Percentiles rank a stretch among this genome's conserved stretches.
Evolutionary conservation across 202 grass and related monocot species (phyloP).

Genomic region (Sporobolus alterniflorus): DNA sequence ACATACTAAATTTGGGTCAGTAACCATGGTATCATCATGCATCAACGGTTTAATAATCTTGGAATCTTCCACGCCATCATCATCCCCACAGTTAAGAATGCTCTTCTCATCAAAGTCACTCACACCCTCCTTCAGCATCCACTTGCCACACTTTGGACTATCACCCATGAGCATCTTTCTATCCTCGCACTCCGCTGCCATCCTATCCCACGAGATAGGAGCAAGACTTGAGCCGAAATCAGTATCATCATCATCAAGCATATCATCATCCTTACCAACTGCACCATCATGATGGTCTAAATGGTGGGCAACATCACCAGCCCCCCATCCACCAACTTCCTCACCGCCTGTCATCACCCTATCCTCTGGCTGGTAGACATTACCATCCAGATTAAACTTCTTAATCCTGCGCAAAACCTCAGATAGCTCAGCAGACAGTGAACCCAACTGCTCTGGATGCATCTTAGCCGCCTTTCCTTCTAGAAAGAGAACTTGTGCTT

Average conservation of each 20-base stretch:
- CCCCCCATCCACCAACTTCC: slow-evolving; percentile 64
- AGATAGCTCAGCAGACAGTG: slow-evolving; percentile 67
- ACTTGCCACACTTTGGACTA: slow-evolving; percentile 86
- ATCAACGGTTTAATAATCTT: slow-evolving; percentile 92
- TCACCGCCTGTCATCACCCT: slow-evolving; percentile 64
- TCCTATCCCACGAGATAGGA: slow-evolving; percentile 85
- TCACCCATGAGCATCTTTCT: slow-evolving; percentile 82
- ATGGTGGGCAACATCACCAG: slow-evolving; percentile 51
- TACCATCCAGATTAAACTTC: slow-evolving; percentile 65
- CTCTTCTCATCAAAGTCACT: slow-evolving; percentile 88
- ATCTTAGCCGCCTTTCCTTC: slow-evolving; percentile 86
- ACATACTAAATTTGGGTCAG: slow-evolving; percentile 75
- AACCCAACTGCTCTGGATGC: slow-evolving; percentile 59
- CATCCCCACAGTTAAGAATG: slow-evolving; percentile 88
- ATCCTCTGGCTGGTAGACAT: slow-evolving; percentile 63
- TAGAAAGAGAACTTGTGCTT: slow-evolving; percentile 55
- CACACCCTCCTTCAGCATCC: slow-evolving; percentile 91
- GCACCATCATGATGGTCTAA: slow-evolving; percentile 62
- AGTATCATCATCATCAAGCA: slow-evolving; percentile 87
- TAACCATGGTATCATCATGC: slow-evolving; percentile 76
- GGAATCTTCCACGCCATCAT: slow-evolving; percentile 70
- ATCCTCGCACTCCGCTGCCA: slow-evolving; percentile 75
- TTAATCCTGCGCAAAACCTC: slow-evolving; percentile 83
- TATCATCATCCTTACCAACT: slow-evolving; percentile 86
- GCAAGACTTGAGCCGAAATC: slow-evolving; percentile 92